phyloP scores from a whole-genome alignment of 2,329 filamentous ascomycete species.

The Orbilia javanica region DNA sequence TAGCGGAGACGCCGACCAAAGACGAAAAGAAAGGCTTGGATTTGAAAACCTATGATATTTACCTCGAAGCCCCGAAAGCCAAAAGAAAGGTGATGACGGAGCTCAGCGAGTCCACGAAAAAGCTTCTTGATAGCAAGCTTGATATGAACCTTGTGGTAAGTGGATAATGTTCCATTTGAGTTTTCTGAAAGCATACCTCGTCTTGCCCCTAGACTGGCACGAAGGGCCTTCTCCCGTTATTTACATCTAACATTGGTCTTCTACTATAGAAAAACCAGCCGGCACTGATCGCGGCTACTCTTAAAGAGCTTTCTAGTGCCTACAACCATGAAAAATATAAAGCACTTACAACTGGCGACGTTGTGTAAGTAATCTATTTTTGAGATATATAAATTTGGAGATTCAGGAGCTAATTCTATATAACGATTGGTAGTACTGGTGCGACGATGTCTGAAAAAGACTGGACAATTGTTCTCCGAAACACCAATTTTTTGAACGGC shows the following conservation, averaged over 20 bases:
- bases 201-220: no score
- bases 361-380: slow-evolving; percentile 19
- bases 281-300: slow-evolving; percentile 8
- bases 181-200: no score
- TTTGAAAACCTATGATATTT: slow-evolving; percentile 11
- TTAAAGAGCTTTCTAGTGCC: slow-evolving; percentile 10
- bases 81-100: slow-evolving; percentile 5
- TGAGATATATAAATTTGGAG: neutral
- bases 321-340: slow-evolving; percentile 22
- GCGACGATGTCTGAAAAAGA: slow-evolving; percentile 21
- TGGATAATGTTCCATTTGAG: no score
- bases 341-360: slow-evolving; percentile 4
- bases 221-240: no score
- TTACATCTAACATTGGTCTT: neutral
- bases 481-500: slow-evolving; percentile 20
- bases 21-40: neutral
- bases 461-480: slow-evolving; percentile 23
- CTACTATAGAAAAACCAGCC: slow-evolving; percentile 4
- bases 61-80: slow-evolving; percentile 14
- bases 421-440: neutral
- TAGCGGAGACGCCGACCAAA: no score
- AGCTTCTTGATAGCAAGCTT: slow-evolving; percentile 1
- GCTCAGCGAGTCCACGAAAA: slow-evolving; percentile 13
- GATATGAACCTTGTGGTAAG: slow-evolving; percentile 26
- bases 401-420: neutral